Evolutionary conservation across 192 early-diverging fungal genomes (phyloP), one percentile per base, ranked within the genome.

Genomic region (Funneliformis geosporum): DNA sequence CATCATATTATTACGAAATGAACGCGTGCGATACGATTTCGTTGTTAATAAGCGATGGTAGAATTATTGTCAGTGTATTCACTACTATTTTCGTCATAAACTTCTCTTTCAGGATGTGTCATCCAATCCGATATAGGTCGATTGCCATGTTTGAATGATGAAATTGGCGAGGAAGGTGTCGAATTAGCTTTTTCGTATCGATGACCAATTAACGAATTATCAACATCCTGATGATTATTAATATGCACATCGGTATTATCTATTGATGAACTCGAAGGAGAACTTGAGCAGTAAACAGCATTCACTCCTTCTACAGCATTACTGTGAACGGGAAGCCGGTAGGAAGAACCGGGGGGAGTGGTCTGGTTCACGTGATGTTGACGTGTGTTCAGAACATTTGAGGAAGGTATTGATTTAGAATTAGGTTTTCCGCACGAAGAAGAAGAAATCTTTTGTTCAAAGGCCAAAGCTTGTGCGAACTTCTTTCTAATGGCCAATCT

Each of bases 391-490:
- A 47, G 10, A 18, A 16, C 18, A 18, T 12, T 55, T 18, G 47
- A 55, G 33, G 33, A 33, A 33, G 33, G 33, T 2, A 33, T 33
- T 33, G 33, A 33, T 33, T 33, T 33, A 2, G 33, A 33, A 33
- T 33, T 33, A 55, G 12, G 14, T 16, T 0, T 18, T 16, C 16
- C 16, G 43, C 43, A 44, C 14, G 47, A 55, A 55, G 18, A 16
- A 55, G 47, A 55, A 55, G 47, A 14, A 55, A 55, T 18, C 8
- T 65, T 33, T 65, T 25, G 28, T 14, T 65, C 12, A 65, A 65
- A 65, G 62, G 47, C 47, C 47, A 55, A 55, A 65, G 62, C 62
- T 65, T 65, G 62, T 7, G 23, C 62, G 28, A 65, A 12, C 28
- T 65, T 65, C 14, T 33, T 65, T 38, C 28, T 25, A 23, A 65